Percentiles rank a stretch among this genome's conserved stretches.
Conservation (phyloP, 208 protist species). For the Vickermania spadyakhi region DNA sequence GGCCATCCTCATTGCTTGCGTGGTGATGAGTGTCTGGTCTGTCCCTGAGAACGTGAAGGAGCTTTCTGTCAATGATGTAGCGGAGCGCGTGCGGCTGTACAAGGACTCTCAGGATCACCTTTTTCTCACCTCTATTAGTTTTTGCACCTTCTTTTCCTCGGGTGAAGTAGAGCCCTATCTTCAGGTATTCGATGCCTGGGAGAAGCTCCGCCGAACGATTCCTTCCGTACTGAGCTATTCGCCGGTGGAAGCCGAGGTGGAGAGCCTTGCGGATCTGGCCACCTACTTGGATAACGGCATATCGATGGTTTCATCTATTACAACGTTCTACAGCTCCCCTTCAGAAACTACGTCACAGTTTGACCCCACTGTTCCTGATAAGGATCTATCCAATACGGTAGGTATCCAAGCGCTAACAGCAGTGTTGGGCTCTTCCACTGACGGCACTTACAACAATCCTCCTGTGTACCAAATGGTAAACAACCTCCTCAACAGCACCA, state of each 20-base stretch:
- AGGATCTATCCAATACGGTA: not conserved
- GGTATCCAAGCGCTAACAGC: not conserved
- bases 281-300: not conserved
- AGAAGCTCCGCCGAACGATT: not conserved
- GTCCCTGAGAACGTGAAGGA: not conserved
- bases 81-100: not conserved
- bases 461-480: not conserved
- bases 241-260: not conserved
- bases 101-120: not conserved
- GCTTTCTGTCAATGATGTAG: not conserved
- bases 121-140: not conserved
- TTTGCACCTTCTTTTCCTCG: not conserved
- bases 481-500: not conserved
- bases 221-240: not conserved
- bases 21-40: not conserved
- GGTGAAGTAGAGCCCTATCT: not conserved
- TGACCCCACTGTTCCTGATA: not conserved
- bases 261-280: not conserved
- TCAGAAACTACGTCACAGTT: not conserved
- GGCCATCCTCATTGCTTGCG: not conserved
- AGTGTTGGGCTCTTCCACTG: not conserved
- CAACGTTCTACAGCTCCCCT: not conserved
- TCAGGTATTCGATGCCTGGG: not conserved
- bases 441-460: not conserved
- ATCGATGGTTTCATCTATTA: not conserved